Conservation (phyloP, 352 stramenopile species). For the Phytophthora tubulina region DNA sequence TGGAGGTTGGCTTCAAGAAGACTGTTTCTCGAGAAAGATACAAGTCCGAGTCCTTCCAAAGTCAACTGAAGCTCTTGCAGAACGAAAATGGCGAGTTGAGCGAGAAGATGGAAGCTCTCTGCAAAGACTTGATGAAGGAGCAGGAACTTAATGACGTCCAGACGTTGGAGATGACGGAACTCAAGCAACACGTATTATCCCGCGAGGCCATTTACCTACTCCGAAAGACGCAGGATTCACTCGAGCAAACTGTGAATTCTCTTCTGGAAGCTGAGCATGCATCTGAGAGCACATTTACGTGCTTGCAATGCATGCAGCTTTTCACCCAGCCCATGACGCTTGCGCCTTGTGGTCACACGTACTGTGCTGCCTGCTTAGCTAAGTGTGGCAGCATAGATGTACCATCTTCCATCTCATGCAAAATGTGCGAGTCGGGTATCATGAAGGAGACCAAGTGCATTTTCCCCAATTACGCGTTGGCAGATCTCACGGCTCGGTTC, state of each 20-base stretch:
- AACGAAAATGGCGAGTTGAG: constrained; percentile 72
- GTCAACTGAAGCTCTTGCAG: constrained; percentile 67
- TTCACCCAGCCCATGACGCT: constrained; percentile 76
- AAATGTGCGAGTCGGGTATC: constrained; percentile 45
- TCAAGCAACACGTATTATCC: constrained; percentile 62
- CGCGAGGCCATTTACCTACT: constrained; percentile 62
- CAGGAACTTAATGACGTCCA: constrained; percentile 50
- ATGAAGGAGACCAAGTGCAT: constrained; percentile 54
- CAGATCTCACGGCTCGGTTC: constrained; percentile 77
- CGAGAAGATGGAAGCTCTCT: constrained; percentile 50
- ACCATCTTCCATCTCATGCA: constrained; percentile 65
- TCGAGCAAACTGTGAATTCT: constrained; percentile 74
- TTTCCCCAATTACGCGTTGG: constrained; percentile 76
- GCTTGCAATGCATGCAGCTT: constrained; percentile 75
- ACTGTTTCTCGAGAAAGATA: constrained; percentile 71
- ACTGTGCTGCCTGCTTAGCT: constrained; percentile 64
- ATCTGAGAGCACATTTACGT: constrained; percentile 83
- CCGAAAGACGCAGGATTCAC: constrained; percentile 65
- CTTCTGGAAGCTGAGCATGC: constrained; percentile 74
- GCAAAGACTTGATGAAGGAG: constrained; percentile 49
- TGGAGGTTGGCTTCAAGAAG: constrained; percentile 60
- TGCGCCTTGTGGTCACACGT: constrained; percentile 77
- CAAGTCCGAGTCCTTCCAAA: constrained; percentile 83
- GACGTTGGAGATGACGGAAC: constrained; percentile 54
- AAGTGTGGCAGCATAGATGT: constrained; percentile 45